Base-by-base conservation (phyloP, 2,329 filamentous ascomycete genomes). In the Colletotrichum cuscutae region DNA sequence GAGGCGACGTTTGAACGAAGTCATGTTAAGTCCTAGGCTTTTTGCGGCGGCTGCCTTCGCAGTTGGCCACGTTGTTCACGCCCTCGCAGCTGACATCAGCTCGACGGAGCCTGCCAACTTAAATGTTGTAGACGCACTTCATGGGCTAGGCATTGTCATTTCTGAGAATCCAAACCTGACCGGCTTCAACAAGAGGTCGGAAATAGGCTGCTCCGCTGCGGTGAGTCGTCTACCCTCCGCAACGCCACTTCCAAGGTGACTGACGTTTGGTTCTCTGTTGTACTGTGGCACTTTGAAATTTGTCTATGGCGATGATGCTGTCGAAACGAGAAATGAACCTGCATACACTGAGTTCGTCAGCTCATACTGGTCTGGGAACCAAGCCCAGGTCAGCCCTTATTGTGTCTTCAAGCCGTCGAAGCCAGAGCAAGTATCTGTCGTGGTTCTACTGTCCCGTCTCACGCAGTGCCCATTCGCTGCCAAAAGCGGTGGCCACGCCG, bases 361-460 rank as follows among this genome's bases (percentile, higher is more conserved):
- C 12, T 58, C 62, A 5, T 76, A 68, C 26, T 76, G 74, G 74
- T 76, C 74, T 5, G 5, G 42, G 4, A 61, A 69, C 15, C 75
- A 77, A 56, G 65, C 56, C 28, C 62, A 72, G 19, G 65, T 74
- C n/a, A 54, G 30, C 26, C 75, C 75, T 28, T 53, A 58, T 24
- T 81, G 77, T 58, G 77, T 77, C 32, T 76, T 80, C 63, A 72
- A 76, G 6, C 80, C 80, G 8, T 42, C 42, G 1, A 72, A 76
- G 1, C 73, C 79, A 3, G 63, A 68, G 6, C 77, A 79, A 4
- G 78, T 81, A 4, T 80, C 80, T 4, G 72, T 79, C 2, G 72
- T 76, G 9, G 74, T 81, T 5, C 62, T 79, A 19, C 65, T 78
- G 1, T 74, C 77, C 5, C 77, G 77, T 13, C 76, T 75, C 22